Conservation (phyloP, 2,329 filamentous ascomycete species). For the Xylaria polymorpha region DNA sequence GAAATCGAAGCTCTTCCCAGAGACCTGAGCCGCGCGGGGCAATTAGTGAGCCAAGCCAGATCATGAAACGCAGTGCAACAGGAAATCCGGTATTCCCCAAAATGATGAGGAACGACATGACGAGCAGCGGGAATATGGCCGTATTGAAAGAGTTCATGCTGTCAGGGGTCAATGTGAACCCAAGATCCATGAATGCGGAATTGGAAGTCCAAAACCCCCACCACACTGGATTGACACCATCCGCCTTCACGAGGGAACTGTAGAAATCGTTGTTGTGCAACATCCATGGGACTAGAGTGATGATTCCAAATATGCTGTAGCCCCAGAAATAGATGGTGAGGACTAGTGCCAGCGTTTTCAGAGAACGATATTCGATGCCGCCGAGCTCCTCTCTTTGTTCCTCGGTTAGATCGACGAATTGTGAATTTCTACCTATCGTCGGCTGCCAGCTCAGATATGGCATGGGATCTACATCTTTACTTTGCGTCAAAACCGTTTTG, state of each 20-base stretch:
- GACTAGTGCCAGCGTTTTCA: conserved; percentile 86
- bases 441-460: conserved; percentile 96
- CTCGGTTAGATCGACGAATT: conserved; percentile 87
- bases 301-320: conserved; percentile 81
- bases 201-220: conserved; percentile 92
- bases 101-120: conserved; percentile 88
- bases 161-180: conserved; percentile 89
- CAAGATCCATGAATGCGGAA: conserved; percentile 94
- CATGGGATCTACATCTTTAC: conserved; percentile 67
- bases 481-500: conserved; percentile 65
- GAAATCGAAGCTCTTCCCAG: conserved; percentile 90
- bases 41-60: conserved; percentile 81
- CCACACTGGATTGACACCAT: conserved; percentile 77
- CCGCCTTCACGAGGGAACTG: conserved; percentile 70
- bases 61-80: conserved; percentile 91
- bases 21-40: conserved; percentile 74
- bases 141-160: conserved; percentile 91
- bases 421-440: conserved; percentile 91
- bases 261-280: conserved; percentile 69
- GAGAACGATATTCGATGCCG: conserved; percentile 92
- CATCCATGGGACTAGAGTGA: conserved; percentile 86
- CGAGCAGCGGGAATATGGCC: conserved; percentile 78
- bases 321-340: conserved; percentile 83
- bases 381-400: conserved; percentile 95
- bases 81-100: conserved; percentile 97